phyloP scores from a whole-genome alignment of 2,329 filamentous ascomycete species.

The Alternaria arborescens region DNA sequence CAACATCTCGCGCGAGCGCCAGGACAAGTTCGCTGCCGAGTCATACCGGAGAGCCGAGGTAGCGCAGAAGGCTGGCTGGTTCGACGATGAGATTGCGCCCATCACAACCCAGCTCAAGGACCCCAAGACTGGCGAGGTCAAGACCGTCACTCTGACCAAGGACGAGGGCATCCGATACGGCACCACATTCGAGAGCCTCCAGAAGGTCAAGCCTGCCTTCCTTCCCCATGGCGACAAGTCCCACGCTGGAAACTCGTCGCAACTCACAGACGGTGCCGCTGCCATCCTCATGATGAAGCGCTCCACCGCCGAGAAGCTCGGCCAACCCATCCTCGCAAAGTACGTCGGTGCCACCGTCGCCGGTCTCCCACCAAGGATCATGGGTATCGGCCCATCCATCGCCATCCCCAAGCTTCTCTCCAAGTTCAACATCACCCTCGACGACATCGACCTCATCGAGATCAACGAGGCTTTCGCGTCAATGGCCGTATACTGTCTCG shows the following conservation, averaged over 20 bases:
- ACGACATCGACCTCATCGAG: slow-evolving; percentile 89
- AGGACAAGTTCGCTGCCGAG: slow-evolving; percentile 88
- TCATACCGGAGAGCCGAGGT: slow-evolving; percentile 86
- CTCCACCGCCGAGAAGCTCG: slow-evolving; percentile 83
- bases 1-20: slow-evolving; percentile 77
- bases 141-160: slow-evolving; percentile 78
- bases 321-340: slow-evolving; percentile 92
- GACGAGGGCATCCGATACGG: slow-evolving; percentile 93
- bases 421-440: slow-evolving; percentile 78
- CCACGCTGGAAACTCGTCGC: slow-evolving; percentile 92
- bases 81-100: slow-evolving; percentile 92
- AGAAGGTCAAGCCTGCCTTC: slow-evolving; percentile 90
- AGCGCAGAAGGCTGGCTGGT: slow-evolving; percentile 90
- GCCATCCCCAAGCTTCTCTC: slow-evolving; percentile 81
- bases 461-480: slow-evolving; percentile 98
- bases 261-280: slow-evolving; percentile 93
- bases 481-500: slow-evolving; percentile 93
- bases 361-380: slow-evolving; percentile 90
- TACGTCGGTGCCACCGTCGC: slow-evolving; percentile 91
- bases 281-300: slow-evolving; percentile 94
- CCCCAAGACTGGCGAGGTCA: slow-evolving; percentile 78
- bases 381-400: slow-evolving; percentile 87
- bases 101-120: slow-evolving; percentile 85
- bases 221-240: slow-evolving; percentile 85
- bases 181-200: slow-evolving; percentile 82